Base-by-base conservation (phyloP, 768 basidiomycete species). In the Coprinopsis strossmayeri region DNA sequence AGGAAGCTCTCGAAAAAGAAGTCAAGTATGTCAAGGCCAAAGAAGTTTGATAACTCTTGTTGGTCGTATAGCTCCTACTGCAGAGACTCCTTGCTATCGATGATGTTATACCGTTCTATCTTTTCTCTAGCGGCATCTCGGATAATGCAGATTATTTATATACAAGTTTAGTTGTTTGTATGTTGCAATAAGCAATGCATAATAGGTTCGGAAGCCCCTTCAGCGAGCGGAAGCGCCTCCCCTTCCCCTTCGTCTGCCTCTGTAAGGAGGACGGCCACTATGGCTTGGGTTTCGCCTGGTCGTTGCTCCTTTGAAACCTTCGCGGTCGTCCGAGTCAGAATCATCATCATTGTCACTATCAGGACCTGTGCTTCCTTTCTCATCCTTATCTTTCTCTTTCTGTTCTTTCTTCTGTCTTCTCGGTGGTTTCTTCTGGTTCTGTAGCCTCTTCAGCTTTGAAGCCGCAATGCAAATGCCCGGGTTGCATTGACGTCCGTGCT, bases 1-100 rank as follows among this genome's bases (percentile, higher is more conserved):
- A 82, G 56, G 70, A 66, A 17, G 78, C 76, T 4, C 59, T 88
- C 15, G 82, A 86, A 17, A 69, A 73, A 53, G 85, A 88, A 61
- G 73, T 84, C 23, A 73, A 70, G 34, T 69, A 74, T 49, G 69
- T 75, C 40, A 69, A 71, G 56, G 62, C 62, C 28, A 65, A 73
- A 62, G 59, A 66, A 20, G 20, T 5, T 20, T 5, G 3, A 10
- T 38, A 18, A 32, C n/a, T n/a, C n/a, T n/a, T n/a, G n/a, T n/a
- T n/a, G n/a, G n/a, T n/a, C n/a, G n/a, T 32, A 32, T 32, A 32
- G 9, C 30, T 32, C 30, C 30, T 15, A 7, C 15, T 32, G 30
- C 15, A 32, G n/a, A n/a, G n/a, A n/a, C n/a, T n/a, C n/a, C n/a
- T n/a, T n/a, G n/a, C n/a, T n/a, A n/a, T n/a, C n/a, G n/a, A n/a